phyloP scores from a whole-genome alignment of 2,329 filamentous ascomycete species.

The Ceratocystis cacaofunesta region DNA sequence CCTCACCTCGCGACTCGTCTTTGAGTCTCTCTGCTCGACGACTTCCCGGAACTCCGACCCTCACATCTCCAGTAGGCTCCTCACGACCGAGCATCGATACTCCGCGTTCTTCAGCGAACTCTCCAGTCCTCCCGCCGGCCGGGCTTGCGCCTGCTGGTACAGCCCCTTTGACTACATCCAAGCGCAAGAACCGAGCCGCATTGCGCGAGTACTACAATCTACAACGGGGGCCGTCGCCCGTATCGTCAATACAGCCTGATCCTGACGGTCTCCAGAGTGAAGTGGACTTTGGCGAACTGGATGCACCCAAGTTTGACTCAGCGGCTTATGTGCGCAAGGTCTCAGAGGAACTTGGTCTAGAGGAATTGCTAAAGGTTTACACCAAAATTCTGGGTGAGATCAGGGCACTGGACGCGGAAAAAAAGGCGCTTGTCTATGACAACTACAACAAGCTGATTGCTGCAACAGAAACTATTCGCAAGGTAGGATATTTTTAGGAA shows the following conservation, averaged over 20 bases:
- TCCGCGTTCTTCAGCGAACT: conserved; percentile 44
- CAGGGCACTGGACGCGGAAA: conserved; percentile 79
- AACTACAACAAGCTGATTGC: conserved; percentile 95
- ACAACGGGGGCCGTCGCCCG: conserved; percentile 22
- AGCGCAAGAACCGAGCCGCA: conserved; percentile 61
- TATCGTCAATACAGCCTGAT: conserved; percentile 7
- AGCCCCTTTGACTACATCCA: conserved; percentile 24
- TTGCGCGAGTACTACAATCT: conserved; percentile 93
- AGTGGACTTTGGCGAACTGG: conserved; percentile 55
- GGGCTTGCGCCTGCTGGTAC: conserved; percentile 19
- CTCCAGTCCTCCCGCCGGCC: conserved; percentile 26
- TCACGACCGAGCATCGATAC: conserved; percentile 58
- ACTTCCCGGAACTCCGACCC: conserved; percentile 32
- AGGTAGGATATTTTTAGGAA: conserved; percentile 30
- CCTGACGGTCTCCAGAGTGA: conserved; percentile 31
- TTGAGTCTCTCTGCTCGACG: conserved; percentile 31
- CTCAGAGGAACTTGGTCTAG: conserved; percentile 47
- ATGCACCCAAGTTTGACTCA: conserved; percentile 56
- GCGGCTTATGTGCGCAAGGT: conserved; percentile 50
- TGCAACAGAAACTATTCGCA: conserved; percentile 90
- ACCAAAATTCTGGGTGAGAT: conserved; percentile 65
- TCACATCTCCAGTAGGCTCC: conserved; percentile 51
- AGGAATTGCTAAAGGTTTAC: conserved; percentile 56
- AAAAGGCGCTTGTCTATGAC: conserved; percentile 94
- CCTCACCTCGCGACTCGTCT: conserved; percentile 45